These are phyloP conservation scores for Sporothrix sp. DNA, from an alignment of 2,329 filamentous ascomycete genomes.

Conservation along the genomic window DNA sequence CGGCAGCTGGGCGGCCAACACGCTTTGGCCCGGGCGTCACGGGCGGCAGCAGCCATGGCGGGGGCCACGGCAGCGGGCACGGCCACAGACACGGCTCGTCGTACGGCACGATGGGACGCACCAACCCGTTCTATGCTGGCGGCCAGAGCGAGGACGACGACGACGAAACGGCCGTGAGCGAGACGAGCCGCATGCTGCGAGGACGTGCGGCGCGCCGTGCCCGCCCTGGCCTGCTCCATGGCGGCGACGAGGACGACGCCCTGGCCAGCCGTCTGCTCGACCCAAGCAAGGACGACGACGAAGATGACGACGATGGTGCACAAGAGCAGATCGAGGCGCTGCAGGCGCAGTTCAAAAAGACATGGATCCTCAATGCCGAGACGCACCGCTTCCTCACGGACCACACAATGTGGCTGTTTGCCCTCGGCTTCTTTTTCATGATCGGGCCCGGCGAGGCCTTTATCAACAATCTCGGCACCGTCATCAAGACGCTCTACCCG, in stretches of 20 bases:
- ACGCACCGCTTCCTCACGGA: slow-evolving; percentile 78
- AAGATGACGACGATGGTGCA: slow-evolving; percentile 6
- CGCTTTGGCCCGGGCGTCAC: slow-evolving; percentile 14
- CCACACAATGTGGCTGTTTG: slow-evolving; percentile 91
- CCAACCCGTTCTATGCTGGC: slow-evolving; percentile 11
- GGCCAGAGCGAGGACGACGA: slow-evolving; percentile 12
- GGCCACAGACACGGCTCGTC: not conserved
- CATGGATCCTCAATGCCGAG: slow-evolving; percentile 87
- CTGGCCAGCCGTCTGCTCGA: slow-evolving; percentile 14
- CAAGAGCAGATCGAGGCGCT: slow-evolving; percentile 29
- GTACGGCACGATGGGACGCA: slow-evolving; percentile 16
- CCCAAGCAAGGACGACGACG: slow-evolving; percentile 16
- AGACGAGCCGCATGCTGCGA: slow-evolving; percentile 7
- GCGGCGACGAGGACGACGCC: slow-evolving; percentile 10
- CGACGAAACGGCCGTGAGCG: slow-evolving; percentile 5
- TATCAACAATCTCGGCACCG: slow-evolving; percentile 92
- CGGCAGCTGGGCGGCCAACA: slow-evolving; percentile 4
- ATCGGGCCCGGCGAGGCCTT: slow-evolving; percentile 95
- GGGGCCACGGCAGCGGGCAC: not conserved
- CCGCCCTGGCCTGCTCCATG: too few species aligned
- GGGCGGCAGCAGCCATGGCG: slow-evolving; percentile 3
- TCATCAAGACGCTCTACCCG: slow-evolving; percentile 75
- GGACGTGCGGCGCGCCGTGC: not conserved
- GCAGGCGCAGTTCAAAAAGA: slow-evolving; percentile 53
- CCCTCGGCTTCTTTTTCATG: slow-evolving; percentile 82